Base-by-base conservation (phyloP, 2,329 filamentous ascomycete species). In the Colletotrichum navitas region DNA sequence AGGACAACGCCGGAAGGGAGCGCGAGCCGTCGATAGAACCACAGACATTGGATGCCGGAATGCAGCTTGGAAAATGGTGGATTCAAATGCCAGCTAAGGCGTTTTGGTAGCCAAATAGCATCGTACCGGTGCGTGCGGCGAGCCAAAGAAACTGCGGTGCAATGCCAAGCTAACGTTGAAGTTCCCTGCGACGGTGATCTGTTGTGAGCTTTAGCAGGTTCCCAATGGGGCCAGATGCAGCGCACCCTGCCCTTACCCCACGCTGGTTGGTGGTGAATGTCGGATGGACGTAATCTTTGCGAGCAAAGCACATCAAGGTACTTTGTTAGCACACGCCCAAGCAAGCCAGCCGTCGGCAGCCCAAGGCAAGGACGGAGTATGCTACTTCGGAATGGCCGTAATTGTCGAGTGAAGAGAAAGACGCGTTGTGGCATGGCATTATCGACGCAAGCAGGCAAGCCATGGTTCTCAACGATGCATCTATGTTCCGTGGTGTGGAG, bases 211-310 rank as follows among this genome's bases (percentile, higher is more conserved):
- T 58, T 58, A 61, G 60, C n/a, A 66, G 47, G 61, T 66, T 72
- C 70, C 66, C 29, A 71, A 72, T 70, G 66, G 56, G 62, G 70
- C 51, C 66, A 71, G 67, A 45, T 71, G 66, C 70, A 71, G 63
- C 54, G 32, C 54, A 54, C 66, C 55, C 59, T 58, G 61, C 49
- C 47, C 55, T 58, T 34, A 58, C 61, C 65, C 61, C 56, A 58
- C 55, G 60, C 55, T 63, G 43, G 43, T 68, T 55, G 65, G 39
- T 69, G 54, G 69, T 68, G 66, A 60, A 41, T 47, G 52, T 59
- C 45, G 55, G 59, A 68, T 26, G 64, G 64, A 45, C 43, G 58
- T 68, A 58, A 47, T 51, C 49, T 41, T 60, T 54, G 32, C 58
- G 47, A 55, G 32, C 18, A 32, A 26, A 34, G 54, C 60, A 71